Percentiles rank a stretch among this genome's conserved stretches.
These are phyloP conservation scores for Daldinia childiae DNA, from an alignment of 495 filamentous ascomycete genomes.

Conservation along the genomic window DNA sequence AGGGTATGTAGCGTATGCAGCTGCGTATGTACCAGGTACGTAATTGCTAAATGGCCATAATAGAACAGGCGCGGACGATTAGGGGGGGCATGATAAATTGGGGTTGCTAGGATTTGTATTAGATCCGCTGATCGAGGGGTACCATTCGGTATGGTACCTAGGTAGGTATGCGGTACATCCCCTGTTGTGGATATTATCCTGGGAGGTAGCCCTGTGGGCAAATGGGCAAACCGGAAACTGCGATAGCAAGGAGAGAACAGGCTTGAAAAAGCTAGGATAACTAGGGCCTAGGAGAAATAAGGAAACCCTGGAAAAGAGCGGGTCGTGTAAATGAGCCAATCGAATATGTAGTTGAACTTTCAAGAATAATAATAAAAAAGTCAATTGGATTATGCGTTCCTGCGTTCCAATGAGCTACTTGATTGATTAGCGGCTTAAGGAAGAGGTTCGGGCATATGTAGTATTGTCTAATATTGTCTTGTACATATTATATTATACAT, in stretches of 20 bases:
- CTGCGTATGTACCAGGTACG: constrained; percentile 21
- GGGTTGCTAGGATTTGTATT: constrained; percentile 38
- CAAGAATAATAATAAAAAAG: constrained; percentile 26
- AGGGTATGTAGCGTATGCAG: constrained; percentile 14
- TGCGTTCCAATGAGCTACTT: constrained; percentile 5
- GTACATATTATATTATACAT: not conserved
- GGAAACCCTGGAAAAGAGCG: constrained; percentile 13
- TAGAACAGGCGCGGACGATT: constrained; percentile 27
- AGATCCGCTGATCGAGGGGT: constrained; percentile 39
- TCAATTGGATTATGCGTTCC: constrained; percentile 34
- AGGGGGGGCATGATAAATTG: constrained; percentile 39
- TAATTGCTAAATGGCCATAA: constrained; percentile 36
- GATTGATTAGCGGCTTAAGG: constrained; percentile 24
- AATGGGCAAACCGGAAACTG: constrained; percentile 31
- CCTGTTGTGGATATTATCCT: constrained; percentile 9
- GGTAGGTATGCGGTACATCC: constrained; percentile 14
- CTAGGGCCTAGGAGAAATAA: constrained; percentile 22
- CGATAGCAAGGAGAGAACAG: constrained; percentile 23
- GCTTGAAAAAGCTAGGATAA: constrained; percentile 10
- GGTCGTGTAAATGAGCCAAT: constrained; percentile 23
- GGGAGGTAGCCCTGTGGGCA: not conserved
- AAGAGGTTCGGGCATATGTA: constrained; percentile 4
- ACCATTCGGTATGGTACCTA: constrained; percentile 28
- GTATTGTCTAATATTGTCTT: not conserved
- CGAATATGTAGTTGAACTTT: constrained; percentile 6